A percentile compares a stretch with the other conserved stretches of the same genome.
These are phyloP conservation scores for Verbena officinalis DNA, from an alignment of 257 asterid species.

Conservation along the genomic window DNA sequence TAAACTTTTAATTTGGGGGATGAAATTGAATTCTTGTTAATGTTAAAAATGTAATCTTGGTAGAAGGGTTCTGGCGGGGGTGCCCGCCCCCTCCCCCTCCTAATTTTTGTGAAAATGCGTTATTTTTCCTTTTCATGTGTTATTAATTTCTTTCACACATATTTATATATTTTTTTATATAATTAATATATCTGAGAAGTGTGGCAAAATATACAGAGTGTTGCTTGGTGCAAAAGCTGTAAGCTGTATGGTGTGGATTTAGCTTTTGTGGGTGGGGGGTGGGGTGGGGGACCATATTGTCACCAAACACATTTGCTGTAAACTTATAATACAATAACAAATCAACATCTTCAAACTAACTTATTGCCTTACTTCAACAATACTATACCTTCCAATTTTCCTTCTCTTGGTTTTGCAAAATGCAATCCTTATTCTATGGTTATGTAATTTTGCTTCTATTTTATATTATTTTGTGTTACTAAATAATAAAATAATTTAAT, in stretches of 20 bases:
- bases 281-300: slow-evolving; percentile 41
- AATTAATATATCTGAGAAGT: not conserved
- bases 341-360: slow-evolving; percentile 32
- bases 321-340: slow-evolving; percentile 36
- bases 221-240: slow-evolving; percentile 37
- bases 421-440: not conserved
- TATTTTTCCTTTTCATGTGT: no score
- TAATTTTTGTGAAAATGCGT: no score
- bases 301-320: slow-evolving; percentile 32
- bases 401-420: slow-evolving; percentile 10
- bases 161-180: not conserved
- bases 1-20: not conserved
- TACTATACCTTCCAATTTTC: slow-evolving; percentile 20
- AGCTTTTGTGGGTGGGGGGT: slow-evolving; percentile 39
- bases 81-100: no score
- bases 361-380: slow-evolving; percentile 33
- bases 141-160: not conserved
- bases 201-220: slow-evolving; percentile 24
- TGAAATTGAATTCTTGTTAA: slow-evolving; percentile 13
- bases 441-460: not conserved
- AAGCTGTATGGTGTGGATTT: slow-evolving; percentile 36
- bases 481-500: no score
- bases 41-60: no score
- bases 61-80: no score
- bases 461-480: not conserved